Base-by-base conservation (phyloP, 164 flowering plant genomes). In the Magnolia changhungtana region DNA sequence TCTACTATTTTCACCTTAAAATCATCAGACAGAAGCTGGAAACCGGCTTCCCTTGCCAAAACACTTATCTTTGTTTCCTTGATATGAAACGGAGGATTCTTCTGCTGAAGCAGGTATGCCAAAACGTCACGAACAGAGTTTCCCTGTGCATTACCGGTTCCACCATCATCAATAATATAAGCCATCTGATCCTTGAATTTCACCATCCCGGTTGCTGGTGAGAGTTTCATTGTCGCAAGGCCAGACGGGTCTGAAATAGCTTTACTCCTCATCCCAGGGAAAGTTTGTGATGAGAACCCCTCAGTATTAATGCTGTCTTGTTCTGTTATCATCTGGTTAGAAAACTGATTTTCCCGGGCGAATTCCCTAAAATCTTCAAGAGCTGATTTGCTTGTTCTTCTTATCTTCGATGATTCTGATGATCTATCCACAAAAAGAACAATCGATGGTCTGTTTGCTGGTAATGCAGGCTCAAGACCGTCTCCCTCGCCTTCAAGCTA, bases 391-490 rank as follows among this genome's bases (percentile, higher is more conserved):
- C 97, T 89, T 80, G 83, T 86, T 79, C 69, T 80, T 82, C 83
- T 89, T 69, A 75, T 79, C 68, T 84, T 81, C 58, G 81, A 74
- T 14, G 86, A 88, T 63, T 87, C 89, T 63, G 97, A 90, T 71
- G 89, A 89, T 84, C 97, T 90, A 85, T 96, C 99, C 76, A 94
- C 87, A 78, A 92, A 96, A 67, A 96, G 90, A 69, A 96, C 78
- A 18, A 94, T 58, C 13, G 97, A 89, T 77, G 97, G 97, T 82
- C 74, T 78, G 78, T 89, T 82, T 77, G 83, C 85, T 72, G 96
- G 93, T 71, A 96, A 77, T 80, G 84, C 74, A 67, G 87, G 84
- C 66, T 84, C 86, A 72, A 78, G 50, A 82, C 85, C 87, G 68
- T 80, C 74, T 9, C 72, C 85, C 72, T 86, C 90, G 78, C 81